A percentile compares a stretch with the other conserved stretches of the same genome.
Evolutionary conservation across 2,329 filamentous ascomycete genomes (phyloP).

Genomic region (Exophiala sideris): DNA sequence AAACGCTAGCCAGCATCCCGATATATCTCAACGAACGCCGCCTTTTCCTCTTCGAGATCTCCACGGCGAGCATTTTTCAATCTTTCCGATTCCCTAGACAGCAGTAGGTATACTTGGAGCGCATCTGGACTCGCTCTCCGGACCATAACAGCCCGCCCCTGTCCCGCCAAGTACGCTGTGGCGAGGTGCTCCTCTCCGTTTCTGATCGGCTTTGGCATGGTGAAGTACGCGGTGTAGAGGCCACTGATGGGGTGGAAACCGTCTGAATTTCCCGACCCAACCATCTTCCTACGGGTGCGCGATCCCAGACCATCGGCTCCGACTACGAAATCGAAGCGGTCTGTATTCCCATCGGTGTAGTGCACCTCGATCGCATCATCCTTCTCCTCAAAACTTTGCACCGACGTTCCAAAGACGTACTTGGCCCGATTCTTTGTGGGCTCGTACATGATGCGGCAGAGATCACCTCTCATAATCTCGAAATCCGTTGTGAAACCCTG

Average conservation of each 20-base stretch:
- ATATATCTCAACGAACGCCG: constrained; percentile 39
- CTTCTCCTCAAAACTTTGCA: constrained; percentile 29
- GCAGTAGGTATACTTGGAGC: constrained; percentile 40
- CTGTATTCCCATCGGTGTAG: constrained; percentile 28
- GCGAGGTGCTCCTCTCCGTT: constrained; percentile 36
- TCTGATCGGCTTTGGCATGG: constrained; percentile 32
- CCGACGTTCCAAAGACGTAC: constrained; percentile 36
- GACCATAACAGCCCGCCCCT: constrained; percentile 41
- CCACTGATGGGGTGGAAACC: constrained; percentile 26
- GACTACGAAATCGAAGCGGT: constrained; percentile 32
- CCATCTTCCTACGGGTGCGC: constrained; percentile 26
- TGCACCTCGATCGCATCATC: constrained; percentile 22
- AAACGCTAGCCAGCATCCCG: constrained; percentile 46
- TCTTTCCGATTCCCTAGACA: constrained; percentile 28
- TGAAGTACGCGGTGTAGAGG: constrained; percentile 38
- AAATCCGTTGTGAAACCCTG: constrained; percentile 46
- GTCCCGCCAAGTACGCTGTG: constrained; percentile 36
- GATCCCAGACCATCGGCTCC: constrained; percentile 34
- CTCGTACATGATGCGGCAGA: constrained; percentile 45
- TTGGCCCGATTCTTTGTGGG: constrained; percentile 25
- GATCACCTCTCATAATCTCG: constrained; percentile 56
- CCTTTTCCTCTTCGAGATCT: constrained; percentile 40
- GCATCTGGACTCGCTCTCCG: constrained; percentile 39
- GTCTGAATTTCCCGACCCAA: constrained; percentile 27
- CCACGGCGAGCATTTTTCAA: constrained; percentile 32